A percentile compares a stretch with the other conserved stretches of the same genome.
Evolutionary conservation across 768 basidiomycete genomes (phyloP).

Genomic region (Lentinula boryana): DNA sequence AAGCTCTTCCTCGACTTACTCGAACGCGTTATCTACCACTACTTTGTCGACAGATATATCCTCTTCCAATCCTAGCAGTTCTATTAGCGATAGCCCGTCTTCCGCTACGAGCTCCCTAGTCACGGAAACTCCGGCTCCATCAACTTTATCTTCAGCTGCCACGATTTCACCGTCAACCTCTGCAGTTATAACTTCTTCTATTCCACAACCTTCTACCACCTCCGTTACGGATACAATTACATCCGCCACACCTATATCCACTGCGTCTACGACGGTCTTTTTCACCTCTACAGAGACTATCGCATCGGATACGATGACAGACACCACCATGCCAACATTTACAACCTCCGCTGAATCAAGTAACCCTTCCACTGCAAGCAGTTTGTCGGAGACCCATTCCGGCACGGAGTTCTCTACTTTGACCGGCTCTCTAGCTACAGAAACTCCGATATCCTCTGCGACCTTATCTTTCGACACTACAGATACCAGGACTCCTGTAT

Average conservation of each 20-base stretch:
- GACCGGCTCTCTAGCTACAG: too few species aligned
- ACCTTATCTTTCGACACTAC: not conserved
- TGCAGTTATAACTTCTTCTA: not conserved
- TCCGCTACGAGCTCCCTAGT: not conserved
- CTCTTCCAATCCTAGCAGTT: not conserved
- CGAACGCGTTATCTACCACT: not conserved
- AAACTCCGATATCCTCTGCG: not conserved
- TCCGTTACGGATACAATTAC: not conserved
- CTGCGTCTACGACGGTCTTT: too few species aligned
- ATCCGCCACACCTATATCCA: too few species aligned
- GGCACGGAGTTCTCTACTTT: not conserved
- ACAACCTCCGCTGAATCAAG: not conserved
- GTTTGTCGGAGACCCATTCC: not conserved
- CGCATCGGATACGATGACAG: not conserved
- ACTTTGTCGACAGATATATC: not conserved
- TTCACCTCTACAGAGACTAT: not conserved
- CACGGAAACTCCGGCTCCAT: not conserved
- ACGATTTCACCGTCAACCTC: too few species aligned
- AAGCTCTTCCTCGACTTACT: not conserved
- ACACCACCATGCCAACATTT: not conserved
- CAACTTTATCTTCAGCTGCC: not conserved
- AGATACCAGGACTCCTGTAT: not conserved
- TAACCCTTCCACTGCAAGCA: too few species aligned
- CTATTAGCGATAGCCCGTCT: not conserved
- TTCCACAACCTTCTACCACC: not conserved